Percentiles rank a stretch among this genome's conserved stretches.
phyloP scores from a whole-genome alignment of 495 filamentous ascomycete species.

The Melanomma pulvis-pyrius region DNA sequence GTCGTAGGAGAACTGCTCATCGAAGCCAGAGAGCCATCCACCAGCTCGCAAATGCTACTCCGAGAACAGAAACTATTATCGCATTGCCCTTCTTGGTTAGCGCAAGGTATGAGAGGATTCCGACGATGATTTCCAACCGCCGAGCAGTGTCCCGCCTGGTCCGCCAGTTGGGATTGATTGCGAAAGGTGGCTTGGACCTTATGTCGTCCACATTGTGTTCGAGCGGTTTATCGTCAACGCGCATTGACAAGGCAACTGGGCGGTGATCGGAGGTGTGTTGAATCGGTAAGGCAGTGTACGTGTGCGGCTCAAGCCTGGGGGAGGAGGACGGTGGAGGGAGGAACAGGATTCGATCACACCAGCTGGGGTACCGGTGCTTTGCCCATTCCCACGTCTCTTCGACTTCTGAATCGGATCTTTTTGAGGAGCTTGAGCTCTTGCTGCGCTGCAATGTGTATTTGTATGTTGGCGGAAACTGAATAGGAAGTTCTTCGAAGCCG shows the following conservation, averaged over 20 bases:
- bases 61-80: constrained; percentile 19
- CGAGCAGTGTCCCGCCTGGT: constrained; percentile 54
- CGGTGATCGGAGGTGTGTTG: constrained; percentile 82
- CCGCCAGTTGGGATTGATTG: constrained; percentile 57
- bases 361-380: constrained; percentile 80
- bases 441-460: constrained; percentile 64
- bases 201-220: constrained; percentile 36
- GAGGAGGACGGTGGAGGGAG: constrained; percentile 44
- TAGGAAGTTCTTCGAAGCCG: constrained; percentile 70
- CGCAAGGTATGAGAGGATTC: constrained; percentile 57
- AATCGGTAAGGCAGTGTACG: constrained; percentile 74
- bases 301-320: constrained; percentile 43
- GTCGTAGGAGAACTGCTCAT: neutral
- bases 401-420: constrained; percentile 27
- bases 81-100: constrained; percentile 62
- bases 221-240: constrained; percentile 56
- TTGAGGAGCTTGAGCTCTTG: constrained; percentile 45
- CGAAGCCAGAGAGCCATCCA: constrained; percentile 5
- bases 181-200: constrained; percentile 53
- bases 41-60: constrained; percentile 23
- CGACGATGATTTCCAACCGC: constrained; percentile 61
- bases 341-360: constrained; percentile 91
- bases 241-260: constrained; percentile 69
- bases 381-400: constrained; percentile 69
- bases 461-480: constrained; percentile 90